These are phyloP conservation scores for Leishmania arabica DNA, from an alignment of 208 protist species.

Conservation along the genomic window DNA sequence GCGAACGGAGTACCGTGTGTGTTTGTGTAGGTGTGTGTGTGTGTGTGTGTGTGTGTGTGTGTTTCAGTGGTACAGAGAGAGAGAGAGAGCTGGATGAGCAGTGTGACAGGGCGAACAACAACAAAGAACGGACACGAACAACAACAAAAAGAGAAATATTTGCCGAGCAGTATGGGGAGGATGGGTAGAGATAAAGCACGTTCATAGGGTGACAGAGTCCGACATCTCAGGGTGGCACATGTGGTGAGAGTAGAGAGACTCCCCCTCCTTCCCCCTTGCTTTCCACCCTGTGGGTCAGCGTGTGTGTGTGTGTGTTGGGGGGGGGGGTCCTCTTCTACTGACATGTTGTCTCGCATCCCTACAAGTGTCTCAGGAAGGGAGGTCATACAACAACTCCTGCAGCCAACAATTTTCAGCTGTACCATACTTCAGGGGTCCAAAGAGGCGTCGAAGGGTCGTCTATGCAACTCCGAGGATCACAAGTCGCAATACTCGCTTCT, in stretches of 20 bases:
- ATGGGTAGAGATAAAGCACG: neutral
- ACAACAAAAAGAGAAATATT: neutral
- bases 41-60: too few species aligned
- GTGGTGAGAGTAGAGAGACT: neutral
- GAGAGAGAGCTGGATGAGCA: too few species aligned
- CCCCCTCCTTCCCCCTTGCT: neutral
- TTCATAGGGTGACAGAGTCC: neutral
- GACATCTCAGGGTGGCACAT: neutral
- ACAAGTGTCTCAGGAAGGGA: neutral
- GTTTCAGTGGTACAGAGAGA: too few species aligned
- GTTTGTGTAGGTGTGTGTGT: neutral
- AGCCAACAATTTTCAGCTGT: neutral
- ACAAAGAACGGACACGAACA: neutral
- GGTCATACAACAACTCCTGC: neutral
- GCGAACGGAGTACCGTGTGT: neutral
- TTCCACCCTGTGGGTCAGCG: neutral
- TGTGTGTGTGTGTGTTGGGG: neutral
- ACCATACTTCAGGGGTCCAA: neutral
- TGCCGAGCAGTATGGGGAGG: neutral
- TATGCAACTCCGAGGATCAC: neutral
- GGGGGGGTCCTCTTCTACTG: neutral
- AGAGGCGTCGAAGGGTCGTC: neutral
- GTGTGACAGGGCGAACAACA: neutral
- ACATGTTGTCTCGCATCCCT: neutral
- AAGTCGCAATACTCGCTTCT: neutral